A percentile compares a stretch with the other conserved stretches of the same genome.
Conservation (phyloP, 2,329 filamentous ascomycete genomes). For the Catunica adiposa region DNA sequence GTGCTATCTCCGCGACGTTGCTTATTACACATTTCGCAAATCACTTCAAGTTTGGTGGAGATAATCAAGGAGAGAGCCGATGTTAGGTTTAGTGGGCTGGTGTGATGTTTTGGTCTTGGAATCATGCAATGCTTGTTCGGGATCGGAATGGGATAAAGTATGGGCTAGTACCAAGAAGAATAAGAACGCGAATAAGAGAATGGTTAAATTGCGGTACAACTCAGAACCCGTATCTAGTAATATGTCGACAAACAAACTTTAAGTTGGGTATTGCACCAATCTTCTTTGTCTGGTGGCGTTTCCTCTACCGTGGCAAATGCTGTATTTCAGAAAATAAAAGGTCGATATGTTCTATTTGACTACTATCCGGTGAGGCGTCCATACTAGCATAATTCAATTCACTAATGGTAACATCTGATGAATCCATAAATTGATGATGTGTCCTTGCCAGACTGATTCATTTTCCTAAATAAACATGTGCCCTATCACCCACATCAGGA, state of each 20-base stretch:
- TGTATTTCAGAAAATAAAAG: no score
- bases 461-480: no score
- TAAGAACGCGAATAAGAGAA: slow-evolving; percentile 11
- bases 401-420: no score
- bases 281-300: no score
- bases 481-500: no score
- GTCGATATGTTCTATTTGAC: no score
- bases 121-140: not conserved
- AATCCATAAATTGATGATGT: not conserved
- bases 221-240: no score
- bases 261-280: no score
- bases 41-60: not conserved
- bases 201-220: not conserved
- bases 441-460: not conserved
- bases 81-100: not conserved
- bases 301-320: no score
- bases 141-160: not conserved
- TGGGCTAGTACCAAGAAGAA: not conserved
- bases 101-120: not conserved
- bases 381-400: no score
- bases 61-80: not conserved
- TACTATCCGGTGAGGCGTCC: no score
- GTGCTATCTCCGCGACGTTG: not conserved
- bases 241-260: no score
- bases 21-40: not conserved